A percentile compares a stretch with the other conserved stretches of the same genome.
Conservation (phyloP, 2,329 filamentous ascomycete genomes). For the Stagonosporopsis rhizophila region DNA sequence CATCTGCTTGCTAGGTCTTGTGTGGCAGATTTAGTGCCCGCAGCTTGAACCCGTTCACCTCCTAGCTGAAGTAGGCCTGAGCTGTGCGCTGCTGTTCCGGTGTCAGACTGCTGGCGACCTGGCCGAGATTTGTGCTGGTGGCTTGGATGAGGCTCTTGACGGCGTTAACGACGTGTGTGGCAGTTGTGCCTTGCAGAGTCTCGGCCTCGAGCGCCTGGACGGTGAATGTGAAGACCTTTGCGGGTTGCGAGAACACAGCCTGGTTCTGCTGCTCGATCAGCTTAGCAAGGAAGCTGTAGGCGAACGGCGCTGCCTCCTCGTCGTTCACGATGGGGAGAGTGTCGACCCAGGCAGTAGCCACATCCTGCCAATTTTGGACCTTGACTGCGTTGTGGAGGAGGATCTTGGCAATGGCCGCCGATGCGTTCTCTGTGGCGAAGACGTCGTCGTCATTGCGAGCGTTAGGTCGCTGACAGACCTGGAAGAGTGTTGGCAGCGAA, state of each 20-base stretch:
- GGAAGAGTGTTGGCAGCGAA: constrained; percentile 82
- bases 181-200: constrained; percentile 84
- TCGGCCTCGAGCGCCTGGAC: constrained; percentile 90
- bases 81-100: constrained; percentile 82
- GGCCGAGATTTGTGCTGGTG: constrained; percentile 76
- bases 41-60: constrained; percentile 14
- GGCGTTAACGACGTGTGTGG: constrained; percentile 75
- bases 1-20: background rate
- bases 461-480: constrained; percentile 80
- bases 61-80: constrained; percentile 76
- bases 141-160: constrained; percentile 79
- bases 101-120: constrained; percentile 76
- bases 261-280: constrained; percentile 95
- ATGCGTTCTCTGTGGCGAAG: constrained; percentile 97
- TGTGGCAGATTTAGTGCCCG: constrained; percentile 3
- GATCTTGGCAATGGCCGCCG: constrained; percentile 95
- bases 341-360: constrained; percentile 86
- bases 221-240: constrained; percentile 83
- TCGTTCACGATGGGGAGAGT: constrained; percentile 93
- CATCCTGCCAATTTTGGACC: constrained; percentile 76
- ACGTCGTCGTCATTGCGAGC: constrained; percentile 91
- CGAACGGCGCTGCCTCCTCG: constrained; percentile 95
- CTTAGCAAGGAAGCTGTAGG: constrained; percentile 89
- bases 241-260: constrained; percentile 76
- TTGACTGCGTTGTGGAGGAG: constrained; percentile 85